Evolutionary conservation across 257 asterid genomes (phyloP).

Genomic region (Solanum rostratum): DNA sequence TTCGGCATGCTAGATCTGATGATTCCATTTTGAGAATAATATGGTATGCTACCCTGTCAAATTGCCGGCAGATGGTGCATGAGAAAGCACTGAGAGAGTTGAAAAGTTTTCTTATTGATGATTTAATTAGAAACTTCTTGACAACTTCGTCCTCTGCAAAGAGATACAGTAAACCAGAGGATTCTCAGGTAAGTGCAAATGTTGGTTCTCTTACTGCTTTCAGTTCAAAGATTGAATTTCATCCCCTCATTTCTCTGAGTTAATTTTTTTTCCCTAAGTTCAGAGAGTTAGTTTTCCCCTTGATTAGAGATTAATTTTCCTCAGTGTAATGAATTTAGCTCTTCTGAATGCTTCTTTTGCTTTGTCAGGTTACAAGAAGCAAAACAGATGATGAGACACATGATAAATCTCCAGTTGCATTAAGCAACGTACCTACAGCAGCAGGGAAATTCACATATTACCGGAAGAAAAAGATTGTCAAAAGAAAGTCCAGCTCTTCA

Average conservation of each 20-base stretch:
- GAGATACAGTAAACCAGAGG: conserved; percentile 17
- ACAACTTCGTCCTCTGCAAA: conserved; percentile 10
- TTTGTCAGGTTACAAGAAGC: conserved; percentile 25
- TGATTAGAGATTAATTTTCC: conserved; percentile 1
- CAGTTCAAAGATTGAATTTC: background rate
- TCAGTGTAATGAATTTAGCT: conserved; percentile 1
- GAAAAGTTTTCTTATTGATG: conserved; percentile 34
- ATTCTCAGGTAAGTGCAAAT: conserved; percentile 26
- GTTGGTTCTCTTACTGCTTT: background rate
- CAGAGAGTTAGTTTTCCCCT: background rate
- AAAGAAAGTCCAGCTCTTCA: conserved; percentile 29
- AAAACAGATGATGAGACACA: conserved; percentile 14
- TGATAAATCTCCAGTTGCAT: conserved; percentile 8
- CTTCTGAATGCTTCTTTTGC: background rate
- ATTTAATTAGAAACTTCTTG: conserved; percentile 28
- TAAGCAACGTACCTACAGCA: conserved; percentile 19
- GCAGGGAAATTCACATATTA: conserved; percentile 41
- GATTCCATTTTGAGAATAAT: conserved; percentile 21
- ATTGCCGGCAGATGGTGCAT: conserved; percentile 50
- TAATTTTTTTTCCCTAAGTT: background rate
- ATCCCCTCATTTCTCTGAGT: background rate
- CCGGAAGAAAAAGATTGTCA: conserved; percentile 40
- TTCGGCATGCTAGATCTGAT: conserved; percentile 21
- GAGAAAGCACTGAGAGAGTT: conserved; percentile 45
- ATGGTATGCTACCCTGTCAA: conserved; percentile 46